Base-by-base conservation (phyloP, 2,329 filamentous ascomycete genomes). In the Plenodomus tracheiphilus region DNA sequence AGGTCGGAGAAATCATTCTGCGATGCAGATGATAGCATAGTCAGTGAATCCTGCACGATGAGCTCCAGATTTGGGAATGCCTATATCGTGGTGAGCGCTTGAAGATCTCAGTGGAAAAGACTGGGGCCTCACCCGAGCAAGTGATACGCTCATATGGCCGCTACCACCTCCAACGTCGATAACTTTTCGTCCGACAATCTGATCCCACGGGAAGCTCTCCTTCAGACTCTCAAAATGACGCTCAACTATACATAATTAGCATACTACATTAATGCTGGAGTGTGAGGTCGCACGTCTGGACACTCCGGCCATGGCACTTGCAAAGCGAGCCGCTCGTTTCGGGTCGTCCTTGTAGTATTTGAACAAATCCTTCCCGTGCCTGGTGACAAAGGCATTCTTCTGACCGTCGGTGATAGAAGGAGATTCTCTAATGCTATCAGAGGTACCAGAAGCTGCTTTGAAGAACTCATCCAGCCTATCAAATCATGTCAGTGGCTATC, bases 111-210 rank as follows among this genome's bases (percentile, higher is more conserved):
- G 18, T 10, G n/a, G n/a, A 15, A 30, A 17, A 18, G 7, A 17
- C 28, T 21, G 22, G 38, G 8, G 5, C 39, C 64, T 58, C 51
- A 68, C 66, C 13, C 47, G 44, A 18, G 61, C 55, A 17, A 62
- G 53, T 7, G 46, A 39, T 5, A 63, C 47, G 32, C 49, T 55
- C 43, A 59, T 54, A 25, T 59, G 54, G 13, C 52, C 68, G 52
- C 25, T 66, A 40, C 51, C 54, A 57, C 68, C 68, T 10, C 68
- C 68, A 25, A 68, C 54, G 42, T 71, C 68, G 6, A 71, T 61
- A 10, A 71, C 54, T 18, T 52, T 67, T 3, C 58, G 59, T 21
- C 47, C 47, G 16, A 39, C 47, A 7, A 70, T 41, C 13, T 56
- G 39, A 15, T 48, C 60, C 67, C 67, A 70, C 1, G 54, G 53